Evolutionary conservation across 768 basidiomycete genomes (phyloP).

Genomic region (Brasilioporus rufonigricans): DNA sequence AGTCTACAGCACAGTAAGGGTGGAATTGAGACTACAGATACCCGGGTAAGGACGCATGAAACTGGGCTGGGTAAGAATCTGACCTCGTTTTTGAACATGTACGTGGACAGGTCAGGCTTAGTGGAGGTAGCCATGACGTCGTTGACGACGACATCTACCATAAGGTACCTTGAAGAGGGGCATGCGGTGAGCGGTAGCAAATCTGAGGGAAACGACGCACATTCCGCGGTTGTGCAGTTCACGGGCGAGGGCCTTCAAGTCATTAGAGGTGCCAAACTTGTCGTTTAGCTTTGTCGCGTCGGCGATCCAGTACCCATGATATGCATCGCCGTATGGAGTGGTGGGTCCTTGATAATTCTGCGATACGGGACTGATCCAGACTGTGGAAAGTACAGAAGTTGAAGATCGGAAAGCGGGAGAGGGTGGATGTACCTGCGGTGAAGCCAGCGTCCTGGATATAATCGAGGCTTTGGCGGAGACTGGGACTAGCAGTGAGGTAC

Average conservation of each 20-base stretch:
- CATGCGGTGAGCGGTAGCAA: background rate
- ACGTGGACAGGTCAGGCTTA: conserved; percentile 61
- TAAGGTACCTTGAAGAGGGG: conserved; percentile 53
- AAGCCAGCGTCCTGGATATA: conserved; percentile 84
- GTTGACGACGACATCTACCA: conserved; percentile 85
- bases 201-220: conserved; percentile 35
- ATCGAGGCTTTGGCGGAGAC: conserved; percentile 72
- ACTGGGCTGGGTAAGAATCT: conserved; percentile 9
- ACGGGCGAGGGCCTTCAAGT: conserved; percentile 62
- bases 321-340: conserved; percentile 76
- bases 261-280: conserved; percentile 69
- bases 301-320: conserved; percentile 84
- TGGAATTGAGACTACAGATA: conserved; percentile 61
- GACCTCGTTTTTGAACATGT: conserved; percentile 66
- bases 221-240: conserved; percentile 73
- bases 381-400: conserved; percentile 29
- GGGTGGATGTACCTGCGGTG: conserved; percentile 54
- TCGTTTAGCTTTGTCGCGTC: conserved; percentile 66
- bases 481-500: conserved; percentile 12
- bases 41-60: conserved; percentile 2
- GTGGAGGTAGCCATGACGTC: conserved; percentile 75
- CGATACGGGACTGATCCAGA: conserved; percentile 83
- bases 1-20: conserved; percentile 74
- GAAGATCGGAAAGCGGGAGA: background rate
- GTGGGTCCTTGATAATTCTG: conserved; percentile 73